Percentiles rank a stretch among this genome's conserved stretches.
Conservation (phyloP, 225 moss, liverwort and hornwort genomes). For the Bryoerythrophyllum caledonicum region DNA sequence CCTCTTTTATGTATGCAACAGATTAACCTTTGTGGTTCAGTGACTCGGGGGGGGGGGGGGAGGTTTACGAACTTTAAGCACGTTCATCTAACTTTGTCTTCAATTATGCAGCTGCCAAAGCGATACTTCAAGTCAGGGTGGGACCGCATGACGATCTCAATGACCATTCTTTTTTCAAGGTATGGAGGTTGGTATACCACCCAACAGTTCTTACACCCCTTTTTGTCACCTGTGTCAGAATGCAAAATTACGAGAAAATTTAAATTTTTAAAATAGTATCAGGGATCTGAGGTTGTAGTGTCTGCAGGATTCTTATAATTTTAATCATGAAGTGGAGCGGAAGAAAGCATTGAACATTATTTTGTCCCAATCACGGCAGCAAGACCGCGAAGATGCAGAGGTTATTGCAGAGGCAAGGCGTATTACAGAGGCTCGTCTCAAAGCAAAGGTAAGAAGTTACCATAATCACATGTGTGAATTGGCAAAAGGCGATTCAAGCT, state of each 20-base stretch:
- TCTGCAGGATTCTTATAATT: conserved; percentile 80
- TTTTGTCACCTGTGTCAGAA: conserved; percentile 5
- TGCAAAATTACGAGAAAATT: not conserved
- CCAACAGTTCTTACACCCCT: conserved; percentile 1
- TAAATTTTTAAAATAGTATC: not conserved
- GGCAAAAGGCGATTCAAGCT: not conserved
- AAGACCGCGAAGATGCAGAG: conserved; percentile 93
- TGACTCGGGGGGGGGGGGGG: too few species aligned
- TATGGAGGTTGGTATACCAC: conserved; percentile 23
- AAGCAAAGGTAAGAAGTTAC: conserved; percentile 59
- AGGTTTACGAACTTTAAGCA: not conserved
- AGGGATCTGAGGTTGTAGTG: conserved; percentile 18
- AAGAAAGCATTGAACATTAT: conserved; percentile 88
- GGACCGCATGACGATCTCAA: conserved; percentile 65
- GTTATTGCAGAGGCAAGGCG: conserved; percentile 89
- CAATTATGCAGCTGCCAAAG: conserved; percentile 68
- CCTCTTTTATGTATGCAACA: conserved; percentile 4
- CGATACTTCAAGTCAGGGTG: conserved; percentile 71
- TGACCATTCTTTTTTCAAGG: conserved; percentile 91
- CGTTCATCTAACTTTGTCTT: conserved; percentile 16
- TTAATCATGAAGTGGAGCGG: conserved; percentile 83
- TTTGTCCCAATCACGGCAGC: conserved; percentile 85
- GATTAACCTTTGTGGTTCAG: not conserved
- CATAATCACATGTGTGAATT: not conserved
- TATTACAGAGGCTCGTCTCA: conserved; percentile 82